Base-by-base conservation (phyloP, 208 protist species). In the Acanthamoeba lugdunensis region DNA sequence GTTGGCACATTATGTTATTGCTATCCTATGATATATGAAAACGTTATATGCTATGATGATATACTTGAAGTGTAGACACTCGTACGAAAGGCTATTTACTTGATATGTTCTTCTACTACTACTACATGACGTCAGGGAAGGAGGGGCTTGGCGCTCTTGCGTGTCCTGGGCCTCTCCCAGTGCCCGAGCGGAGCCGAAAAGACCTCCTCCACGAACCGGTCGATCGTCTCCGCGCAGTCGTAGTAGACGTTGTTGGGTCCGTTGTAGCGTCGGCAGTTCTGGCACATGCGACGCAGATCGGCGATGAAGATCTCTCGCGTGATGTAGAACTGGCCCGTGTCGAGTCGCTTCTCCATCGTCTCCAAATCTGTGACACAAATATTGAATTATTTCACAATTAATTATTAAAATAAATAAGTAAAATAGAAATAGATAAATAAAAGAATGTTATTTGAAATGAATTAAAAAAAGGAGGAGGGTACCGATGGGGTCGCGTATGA, bases 401-500 rank as follows among this genome's bases (percentile, higher is more conserved):
- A n/a, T n/a, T n/a, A n/a, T n/a, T n/a, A n/a, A n/a, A n/a, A n/a
- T n/a, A n/a, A n/a, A n/a, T n/a, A n/a, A n/a, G n/a, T n/a, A n/a
- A n/a, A n/a, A n/a, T n/a, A n/a, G n/a, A n/a, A n/a, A 28, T n/a
- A 41, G 18, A 71, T 37, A 1, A 63, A 88, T 7, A 58, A 82
- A 23, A 2, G 37, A 41, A 41, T 41, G 37, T 41, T 41, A 3
- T 41, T 41, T 41, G 37, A n/a, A n/a, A n/a, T n/a, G n/a, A n/a
- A n/a, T 41, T 41, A 41, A 41, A 41, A 3, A 88, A 9, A 25
- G 54, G 3, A 48, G 4, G 37, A 41, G 37, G 37, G 89, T 56
- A 95, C 94, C 94, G 21, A 97, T 95, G 33, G 96, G 96, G 69
- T 97, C 79, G 25, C 94, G 95, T 45, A 97, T 95, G 8, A 97